Conservation (phyloP, 257 asterid species). For the Petunia axillaris region DNA sequence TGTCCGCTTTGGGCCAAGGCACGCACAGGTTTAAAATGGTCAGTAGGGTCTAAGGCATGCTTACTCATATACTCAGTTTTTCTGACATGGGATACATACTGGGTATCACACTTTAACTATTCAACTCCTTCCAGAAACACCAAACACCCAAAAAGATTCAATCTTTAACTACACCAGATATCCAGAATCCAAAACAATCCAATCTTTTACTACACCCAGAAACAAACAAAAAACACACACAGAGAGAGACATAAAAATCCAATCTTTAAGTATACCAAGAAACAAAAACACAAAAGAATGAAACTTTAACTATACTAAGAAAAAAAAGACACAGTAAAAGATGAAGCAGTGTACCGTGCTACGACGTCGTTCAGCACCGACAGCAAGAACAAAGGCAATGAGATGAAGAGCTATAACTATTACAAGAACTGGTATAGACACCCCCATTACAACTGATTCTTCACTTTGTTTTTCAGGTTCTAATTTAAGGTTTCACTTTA, state of each 20-base stretch:
- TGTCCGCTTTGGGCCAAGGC: no score
- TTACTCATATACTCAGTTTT: no score
- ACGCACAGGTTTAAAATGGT: no score
- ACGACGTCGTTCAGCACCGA: constrained; percentile 98
- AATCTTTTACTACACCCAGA: not conserved
- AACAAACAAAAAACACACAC: not conserved
- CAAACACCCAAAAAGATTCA: not conserved
- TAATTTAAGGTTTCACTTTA: not conserved
- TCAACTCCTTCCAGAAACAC: not conserved
- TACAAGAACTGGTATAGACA: constrained; percentile 70
- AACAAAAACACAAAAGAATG: not conserved
- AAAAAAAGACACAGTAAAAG: not conserved
- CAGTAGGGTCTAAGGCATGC: no score
- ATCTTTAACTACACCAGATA: not conserved
- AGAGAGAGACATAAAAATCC: not conserved
- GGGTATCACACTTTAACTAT: not conserved
- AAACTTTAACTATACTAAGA: not conserved
- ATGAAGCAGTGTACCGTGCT: constrained; percentile 62
- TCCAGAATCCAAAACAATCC: not conserved
- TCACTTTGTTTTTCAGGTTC: not conserved
- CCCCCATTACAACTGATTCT: constrained; percentile 52
- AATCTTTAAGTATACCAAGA: not conserved
- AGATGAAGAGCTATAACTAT: constrained; percentile 66
- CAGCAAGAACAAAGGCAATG: constrained; percentile 88
- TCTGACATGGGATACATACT: no score